Base-by-base conservation (phyloP, 805 yeast genomes). In the Candida saitoana region DNA sequence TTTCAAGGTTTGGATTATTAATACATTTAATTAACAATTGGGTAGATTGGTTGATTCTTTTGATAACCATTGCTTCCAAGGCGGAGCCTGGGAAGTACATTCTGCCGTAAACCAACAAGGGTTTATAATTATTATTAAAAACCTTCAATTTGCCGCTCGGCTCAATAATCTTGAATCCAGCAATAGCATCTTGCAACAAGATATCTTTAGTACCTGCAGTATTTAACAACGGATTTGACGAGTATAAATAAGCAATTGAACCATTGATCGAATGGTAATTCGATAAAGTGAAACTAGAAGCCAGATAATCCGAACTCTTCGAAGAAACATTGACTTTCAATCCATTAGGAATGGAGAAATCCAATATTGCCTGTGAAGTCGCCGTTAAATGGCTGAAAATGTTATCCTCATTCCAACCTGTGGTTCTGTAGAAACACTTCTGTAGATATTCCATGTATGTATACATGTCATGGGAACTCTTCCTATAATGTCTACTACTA, bases 371-470 rank as follows among this genome's bases (percentile, higher is more conserved):
- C 42, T 72, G 74, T 1, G 91, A 78, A 0, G 89, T 80, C n/a
- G 83, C 81, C 2, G 83, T 77, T 16, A 91, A 72, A 51, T 82
- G 79, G 40, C 88, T 83, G 55, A 84, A 88, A 27, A 85, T 75
- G 59, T 84, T 84, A 49, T 86, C 87, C 43, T 78, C 77, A 51
- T 82, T 80, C 97, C 97, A 90, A 4, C 74, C 74, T 1, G 95
- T 81, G 18, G 83, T 60, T 30, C 69, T 62, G 59, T 83, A 77
- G 64, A 86, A 91, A 50, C 86, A 77, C 61, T 76, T 72, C 51
- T 83, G 82, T 24, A 91, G 76, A 60, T 83, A 84, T 52, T 91
- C 96, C 96, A 91, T 88, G 65, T 85, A 90, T 34, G 79, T 75
- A 47, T 81, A 69, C 96, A 88, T 88, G 25, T 34, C 37, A 12